Conservation (phyloP, 176 grass and related monocot species). For the Oryza punctata region DNA sequence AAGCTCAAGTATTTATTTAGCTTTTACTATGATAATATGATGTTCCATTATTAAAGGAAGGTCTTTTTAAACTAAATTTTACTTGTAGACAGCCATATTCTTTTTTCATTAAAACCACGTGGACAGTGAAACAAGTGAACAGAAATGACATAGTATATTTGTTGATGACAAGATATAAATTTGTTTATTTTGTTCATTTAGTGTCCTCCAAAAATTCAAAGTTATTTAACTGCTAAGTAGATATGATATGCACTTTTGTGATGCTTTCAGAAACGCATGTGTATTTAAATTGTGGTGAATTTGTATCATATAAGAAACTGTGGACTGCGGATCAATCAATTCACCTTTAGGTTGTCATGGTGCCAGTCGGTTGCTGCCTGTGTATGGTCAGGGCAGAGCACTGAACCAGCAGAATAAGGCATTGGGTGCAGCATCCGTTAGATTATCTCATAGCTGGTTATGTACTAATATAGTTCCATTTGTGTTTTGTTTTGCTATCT, state of each 20-base stretch:
- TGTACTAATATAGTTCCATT: background rate
- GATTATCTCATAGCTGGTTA: no score
- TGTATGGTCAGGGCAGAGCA: no score
- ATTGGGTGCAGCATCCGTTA: no score
- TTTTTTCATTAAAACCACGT: background rate
- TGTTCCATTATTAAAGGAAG: background rate
- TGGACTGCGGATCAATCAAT: background rate
- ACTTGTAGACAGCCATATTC: background rate
- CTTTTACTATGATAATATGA: background rate
- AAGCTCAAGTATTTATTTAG: conserved; percentile 18
- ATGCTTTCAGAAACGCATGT: background rate
- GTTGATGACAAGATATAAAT: no score
- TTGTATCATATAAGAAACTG: background rate
- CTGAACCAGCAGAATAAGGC: no score
- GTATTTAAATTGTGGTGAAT: background rate
- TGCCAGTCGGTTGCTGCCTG: no score
- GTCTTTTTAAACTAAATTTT: background rate
- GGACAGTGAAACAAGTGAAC: background rate
- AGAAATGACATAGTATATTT: background rate
- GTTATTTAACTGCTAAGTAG: background rate
- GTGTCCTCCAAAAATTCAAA: background rate
- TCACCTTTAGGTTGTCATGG: background rate
- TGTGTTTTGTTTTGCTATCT: background rate
- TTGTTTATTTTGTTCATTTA: background rate
- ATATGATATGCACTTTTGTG: background rate